Conservation (phyloP, 1,284 basidiomycete species). For the Papiliotrema laurentii region DNA sequence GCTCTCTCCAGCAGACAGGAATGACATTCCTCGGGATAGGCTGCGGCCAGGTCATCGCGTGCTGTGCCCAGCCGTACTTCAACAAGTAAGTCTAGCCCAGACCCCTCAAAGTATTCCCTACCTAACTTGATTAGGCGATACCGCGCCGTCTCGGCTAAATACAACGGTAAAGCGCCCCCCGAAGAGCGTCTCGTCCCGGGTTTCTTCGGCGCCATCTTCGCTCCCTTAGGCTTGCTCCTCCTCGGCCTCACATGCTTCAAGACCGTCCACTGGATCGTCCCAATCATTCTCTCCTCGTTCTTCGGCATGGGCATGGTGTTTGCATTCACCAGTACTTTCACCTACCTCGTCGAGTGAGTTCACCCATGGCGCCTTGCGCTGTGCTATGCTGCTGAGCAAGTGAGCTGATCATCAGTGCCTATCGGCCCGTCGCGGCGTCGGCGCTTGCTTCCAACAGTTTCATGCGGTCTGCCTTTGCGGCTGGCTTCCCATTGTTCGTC, state of each 20-base stretch:
- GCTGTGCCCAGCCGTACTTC: slow-evolving; percentile 61
- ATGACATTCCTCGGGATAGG: slow-evolving; percentile 69
- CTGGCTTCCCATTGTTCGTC: slow-evolving; percentile 62
- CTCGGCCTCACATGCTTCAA: slow-evolving; percentile 68
- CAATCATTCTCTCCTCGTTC: slow-evolving; percentile 24
- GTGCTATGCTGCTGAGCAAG: neutral
- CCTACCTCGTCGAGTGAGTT: slow-evolving; percentile 45
- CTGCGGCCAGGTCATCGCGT: slow-evolving; percentile 59
- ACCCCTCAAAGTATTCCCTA: neutral
- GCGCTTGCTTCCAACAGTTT: slow-evolving; percentile 71
- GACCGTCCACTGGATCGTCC: slow-evolving; percentile 61
- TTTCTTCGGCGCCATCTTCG: slow-evolving; percentile 63
- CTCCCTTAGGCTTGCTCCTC: slow-evolving; percentile 65
- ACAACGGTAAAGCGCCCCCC: slow-evolving; percentile 59
- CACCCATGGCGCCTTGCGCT: no score
- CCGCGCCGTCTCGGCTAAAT: slow-evolving; percentile 33
- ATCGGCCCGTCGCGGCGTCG: slow-evolving; percentile 69
- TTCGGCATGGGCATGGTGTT: slow-evolving; percentile 53
- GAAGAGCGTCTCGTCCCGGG: slow-evolving; percentile 66
- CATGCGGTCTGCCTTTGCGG: slow-evolving; percentile 62
- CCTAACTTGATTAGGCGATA: slow-evolving; percentile 27
- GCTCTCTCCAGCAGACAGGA: slow-evolving; percentile 57
- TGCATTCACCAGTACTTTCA: slow-evolving; percentile 65
- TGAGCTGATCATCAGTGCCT: slow-evolving; percentile 51
- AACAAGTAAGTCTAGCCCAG: slow-evolving; percentile 50